Evolutionary conservation across 2,329 filamentous ascomycete species (phyloP), one percentile per base, ranked within the genome.

Genomic region (Elsinoe ampelina): DNA sequence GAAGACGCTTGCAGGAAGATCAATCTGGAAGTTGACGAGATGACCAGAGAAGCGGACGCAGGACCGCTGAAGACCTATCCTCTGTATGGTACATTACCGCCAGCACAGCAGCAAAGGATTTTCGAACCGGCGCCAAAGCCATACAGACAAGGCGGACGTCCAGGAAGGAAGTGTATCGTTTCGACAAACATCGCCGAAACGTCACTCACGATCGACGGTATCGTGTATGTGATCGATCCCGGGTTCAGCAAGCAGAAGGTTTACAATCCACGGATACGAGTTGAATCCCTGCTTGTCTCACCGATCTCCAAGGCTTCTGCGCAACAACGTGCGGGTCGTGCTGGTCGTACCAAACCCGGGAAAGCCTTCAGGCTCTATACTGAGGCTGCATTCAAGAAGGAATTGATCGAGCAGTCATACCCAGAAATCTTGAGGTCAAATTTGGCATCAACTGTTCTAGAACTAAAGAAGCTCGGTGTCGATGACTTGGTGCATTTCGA

Each of bases 211-310:
- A 98, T 98, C 60, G 93, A 98, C 68, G 93, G 93, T 69, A 98
- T 98, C 61, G 93, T 98, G 35, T 98, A 96, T 67, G 93, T 98
- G 34, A 92, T 98, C n/a, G 93, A 98, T 67, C 92, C 93, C 1
- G 93, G 93, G 35, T 98, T 98, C 77, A 95, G 90, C 75, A 98
- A 98, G 76, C 93, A 98, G 68, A 98, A 97, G 74, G 93, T 97
- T 61, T 98, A 97, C 78, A 97, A 98, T 72, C 92, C 93, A 19
- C 85, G 93, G 60, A 95, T 95, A 65, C 85, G 93, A 71, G 91
- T 98, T 62, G 93, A 98, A 73, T 97, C 93, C 1, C 80, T 98
- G 6, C 79, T 98, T n/a, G 92, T 98, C 4, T 96, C 93, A 2
- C 91, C 93, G 19, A 97, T 98, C 64, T 97, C 91, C 58, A 97